Evolutionary conservation across 129 eudicot species (phyloP).

Genomic region (Arctium lappa): DNA sequence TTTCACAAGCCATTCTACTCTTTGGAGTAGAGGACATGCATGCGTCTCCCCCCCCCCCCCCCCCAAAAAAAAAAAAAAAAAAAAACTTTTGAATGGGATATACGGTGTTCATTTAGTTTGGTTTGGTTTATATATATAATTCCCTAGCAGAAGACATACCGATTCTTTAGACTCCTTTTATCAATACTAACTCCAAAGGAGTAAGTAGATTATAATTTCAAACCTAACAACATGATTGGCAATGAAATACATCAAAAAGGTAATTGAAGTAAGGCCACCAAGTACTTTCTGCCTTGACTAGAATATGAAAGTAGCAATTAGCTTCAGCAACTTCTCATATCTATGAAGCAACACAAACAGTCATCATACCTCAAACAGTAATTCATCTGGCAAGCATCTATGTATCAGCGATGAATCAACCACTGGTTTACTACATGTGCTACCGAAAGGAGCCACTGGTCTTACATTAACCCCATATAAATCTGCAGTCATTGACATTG

Average conservation of each 20-base stretch:
- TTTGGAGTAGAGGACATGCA: too few species aligned
- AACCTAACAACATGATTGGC: background rate
- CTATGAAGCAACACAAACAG: background rate
- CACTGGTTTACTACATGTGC: slow-evolving; percentile 51
- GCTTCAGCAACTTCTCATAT: background rate
- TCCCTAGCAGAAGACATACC: background rate
- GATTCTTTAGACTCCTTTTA: background rate
- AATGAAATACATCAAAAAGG: background rate
- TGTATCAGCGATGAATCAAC: slow-evolving; percentile 76
- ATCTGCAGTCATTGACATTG: slow-evolving; percentile 43
- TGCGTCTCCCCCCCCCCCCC: background rate
- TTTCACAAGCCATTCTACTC: background rate
- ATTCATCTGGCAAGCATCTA: slow-evolving; percentile 80
- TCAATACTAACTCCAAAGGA: background rate
- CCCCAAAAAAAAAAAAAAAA: too few species aligned
- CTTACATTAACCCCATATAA: slow-evolving; percentile 83
- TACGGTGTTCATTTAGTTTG: background rate
- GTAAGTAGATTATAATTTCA: background rate
- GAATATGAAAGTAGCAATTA: background rate
- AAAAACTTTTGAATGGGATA: background rate
- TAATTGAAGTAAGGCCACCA: background rate
- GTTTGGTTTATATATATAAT: background rate
- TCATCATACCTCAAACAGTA: slow-evolving; percentile 74
- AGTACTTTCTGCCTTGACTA: background rate
- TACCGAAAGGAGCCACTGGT: slow-evolving; percentile 85